phyloP scores from a whole-genome alignment of 345 rosid genomes.

The Lepidium africanum region DNA sequence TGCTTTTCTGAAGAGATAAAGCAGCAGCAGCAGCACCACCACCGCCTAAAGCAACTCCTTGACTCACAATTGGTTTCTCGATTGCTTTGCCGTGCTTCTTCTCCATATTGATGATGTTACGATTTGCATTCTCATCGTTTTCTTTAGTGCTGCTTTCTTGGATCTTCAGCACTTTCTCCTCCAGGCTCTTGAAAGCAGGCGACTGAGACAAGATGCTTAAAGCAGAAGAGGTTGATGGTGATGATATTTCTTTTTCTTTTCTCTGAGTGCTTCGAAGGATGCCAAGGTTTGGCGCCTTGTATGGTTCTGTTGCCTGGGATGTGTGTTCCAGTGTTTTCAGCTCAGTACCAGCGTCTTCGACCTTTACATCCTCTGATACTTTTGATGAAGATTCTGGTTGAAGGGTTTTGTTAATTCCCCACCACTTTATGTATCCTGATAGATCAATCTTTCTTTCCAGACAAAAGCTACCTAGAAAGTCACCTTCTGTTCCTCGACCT shows the following conservation, averaged over 20 bases:
- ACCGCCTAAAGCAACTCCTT: conserved; percentile 54
- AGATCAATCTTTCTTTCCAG: conserved; percentile 82
- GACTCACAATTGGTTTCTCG: conserved; percentile 51
- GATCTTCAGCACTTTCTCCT: conserved; percentile 67
- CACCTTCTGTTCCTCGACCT: conserved; percentile 66
- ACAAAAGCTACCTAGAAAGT: conserved; percentile 62
- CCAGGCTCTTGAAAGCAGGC: conserved; percentile 71
- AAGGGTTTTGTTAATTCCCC: conserved; percentile 71
- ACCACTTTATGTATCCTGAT: conserved; percentile 84
- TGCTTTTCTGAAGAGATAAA: conserved; percentile 68
- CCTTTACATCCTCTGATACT: conserved; percentile 54
- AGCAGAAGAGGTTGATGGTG: conserved; percentile 43
- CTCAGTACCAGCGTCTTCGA: conserved; percentile 66
- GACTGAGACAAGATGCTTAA: conserved; percentile 76
- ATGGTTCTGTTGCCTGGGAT: conserved; percentile 68
- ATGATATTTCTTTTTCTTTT: conserved; percentile 40
- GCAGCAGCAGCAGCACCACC: conserved; percentile 32
- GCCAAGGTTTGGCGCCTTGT: conserved; percentile 80
- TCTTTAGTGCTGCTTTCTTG: conserved; percentile 48
- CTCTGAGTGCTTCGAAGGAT: conserved; percentile 33
- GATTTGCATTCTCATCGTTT: conserved; percentile 78
- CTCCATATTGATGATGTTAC: conserved; percentile 56
- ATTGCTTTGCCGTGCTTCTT: conserved; percentile 64
- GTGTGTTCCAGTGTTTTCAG: conserved; percentile 67
- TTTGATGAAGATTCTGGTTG: conserved; percentile 57